Conservation (phyloP, 805 yeast species). For the Millerago galiae region DNA sequence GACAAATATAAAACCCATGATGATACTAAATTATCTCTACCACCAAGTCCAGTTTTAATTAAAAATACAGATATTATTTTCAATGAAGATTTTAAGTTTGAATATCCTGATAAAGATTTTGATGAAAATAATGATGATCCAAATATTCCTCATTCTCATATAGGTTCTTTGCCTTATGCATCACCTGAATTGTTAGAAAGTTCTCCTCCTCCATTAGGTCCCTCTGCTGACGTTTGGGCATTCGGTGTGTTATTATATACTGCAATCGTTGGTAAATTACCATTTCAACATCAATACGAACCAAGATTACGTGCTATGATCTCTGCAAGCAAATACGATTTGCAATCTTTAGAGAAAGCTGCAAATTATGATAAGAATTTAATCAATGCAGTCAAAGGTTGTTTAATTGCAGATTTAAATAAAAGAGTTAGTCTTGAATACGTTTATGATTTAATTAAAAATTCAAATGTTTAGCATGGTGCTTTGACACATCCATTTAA, state of each 20-base stretch:
- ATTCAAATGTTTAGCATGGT: background rate
- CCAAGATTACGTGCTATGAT: constrained; percentile 74
- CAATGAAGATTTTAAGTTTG: constrained; percentile 13
- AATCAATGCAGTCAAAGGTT: constrained; percentile 39
- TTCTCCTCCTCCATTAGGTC: constrained; percentile 52
- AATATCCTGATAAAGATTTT: constrained; percentile 7
- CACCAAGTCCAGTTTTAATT: background rate
- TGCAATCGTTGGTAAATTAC: constrained; percentile 65
- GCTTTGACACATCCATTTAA: no score
- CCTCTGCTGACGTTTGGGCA: constrained; percentile 86
- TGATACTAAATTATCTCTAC: constrained; percentile 18
- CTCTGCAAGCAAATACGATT: constrained; percentile 55
- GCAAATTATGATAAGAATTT: constrained; percentile 26
- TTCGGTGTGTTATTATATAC: constrained; percentile 75
- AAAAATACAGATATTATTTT: background rate
- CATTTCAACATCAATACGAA: constrained; percentile 79
- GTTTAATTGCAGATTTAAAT: constrained; percentile 46
- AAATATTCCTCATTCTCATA: constrained; percentile 51
- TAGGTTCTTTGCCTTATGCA: constrained; percentile 90
- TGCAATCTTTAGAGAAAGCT: constrained; percentile 36
- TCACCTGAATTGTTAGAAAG: constrained; percentile 77
- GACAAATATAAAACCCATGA: constrained; percentile 27
- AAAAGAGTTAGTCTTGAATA: constrained; percentile 44
- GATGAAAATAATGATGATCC: constrained; percentile 10
- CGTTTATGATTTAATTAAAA: constrained; percentile 20